These are phyloP conservation scores for Dothiorella sarmentorum DNA, from an alignment of 2,329 filamentous ascomycete species.

Conservation along the genomic window DNA sequence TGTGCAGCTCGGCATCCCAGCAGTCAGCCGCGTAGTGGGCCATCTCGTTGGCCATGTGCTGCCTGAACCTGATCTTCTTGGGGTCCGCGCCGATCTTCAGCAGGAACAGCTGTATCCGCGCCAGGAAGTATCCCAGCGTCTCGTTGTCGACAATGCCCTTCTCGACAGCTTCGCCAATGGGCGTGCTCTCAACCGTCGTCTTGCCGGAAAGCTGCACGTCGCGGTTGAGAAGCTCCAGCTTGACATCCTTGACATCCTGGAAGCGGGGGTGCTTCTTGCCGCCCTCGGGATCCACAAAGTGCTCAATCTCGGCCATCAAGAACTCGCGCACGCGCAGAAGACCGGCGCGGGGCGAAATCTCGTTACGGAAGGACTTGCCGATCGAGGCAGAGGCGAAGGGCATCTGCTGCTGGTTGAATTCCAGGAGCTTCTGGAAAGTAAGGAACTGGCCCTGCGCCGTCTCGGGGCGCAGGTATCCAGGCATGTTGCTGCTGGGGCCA, in stretches of 20 bases:
- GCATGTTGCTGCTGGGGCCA: constrained; percentile 81
- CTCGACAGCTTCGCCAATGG: constrained; percentile 82
- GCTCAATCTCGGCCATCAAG: constrained; percentile 98
- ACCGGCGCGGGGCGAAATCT: constrained; percentile 90
- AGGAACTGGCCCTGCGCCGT: constrained; percentile 98
- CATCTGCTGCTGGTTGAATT: constrained; percentile 93
- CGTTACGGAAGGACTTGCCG: constrained; percentile 96
- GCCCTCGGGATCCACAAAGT: constrained; percentile 91
- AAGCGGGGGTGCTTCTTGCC: constrained; percentile 95
- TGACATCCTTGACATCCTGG: constrained; percentile 75
- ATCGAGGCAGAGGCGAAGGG: constrained; percentile 96
- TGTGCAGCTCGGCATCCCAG: constrained; percentile 93
- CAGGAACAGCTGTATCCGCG: constrained; percentile 88
- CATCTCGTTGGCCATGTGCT: constrained; percentile 91
- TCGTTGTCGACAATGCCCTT: constrained; percentile 88
- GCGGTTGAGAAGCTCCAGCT: constrained; percentile 80
- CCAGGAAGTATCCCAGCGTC: constrained; percentile 95
- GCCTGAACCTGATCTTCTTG: constrained; percentile 88
- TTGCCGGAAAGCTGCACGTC: constrained; percentile 83
- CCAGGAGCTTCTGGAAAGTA: constrained; percentile 92
- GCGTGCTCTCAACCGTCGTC: constrained; percentile 68
- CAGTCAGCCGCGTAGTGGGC: constrained; percentile 95
- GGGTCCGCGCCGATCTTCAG: constrained; percentile 82
- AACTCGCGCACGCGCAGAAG: constrained; percentile 94
- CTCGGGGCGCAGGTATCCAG: constrained; percentile 85